A percentile compares a stretch with the other conserved stretches of the same genome.
Conservation (phyloP, 2,329 filamentous ascomycete species). For the Botrytis elliptica region DNA sequence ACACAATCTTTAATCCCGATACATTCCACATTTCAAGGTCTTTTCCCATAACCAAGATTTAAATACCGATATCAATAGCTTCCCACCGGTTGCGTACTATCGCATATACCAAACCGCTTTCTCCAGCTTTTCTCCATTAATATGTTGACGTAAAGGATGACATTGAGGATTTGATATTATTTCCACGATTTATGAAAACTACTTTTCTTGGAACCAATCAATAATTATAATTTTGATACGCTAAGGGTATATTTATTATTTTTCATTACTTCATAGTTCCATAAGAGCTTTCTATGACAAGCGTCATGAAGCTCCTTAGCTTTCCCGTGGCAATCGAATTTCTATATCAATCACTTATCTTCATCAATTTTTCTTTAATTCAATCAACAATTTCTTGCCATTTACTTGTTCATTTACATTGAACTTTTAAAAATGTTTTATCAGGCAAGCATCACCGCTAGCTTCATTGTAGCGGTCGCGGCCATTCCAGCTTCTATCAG, state of each 20-base stretch:
- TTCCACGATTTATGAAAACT: background rate
- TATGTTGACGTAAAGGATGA: constrained; percentile 3
- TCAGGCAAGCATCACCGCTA: constrained; percentile 8
- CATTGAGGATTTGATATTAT: background rate
- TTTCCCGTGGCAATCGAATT: background rate
- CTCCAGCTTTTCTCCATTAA: background rate
- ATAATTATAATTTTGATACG: background rate
- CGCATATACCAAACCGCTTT: background rate
- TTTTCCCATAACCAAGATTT: background rate
- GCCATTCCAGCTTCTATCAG: constrained; percentile 5
- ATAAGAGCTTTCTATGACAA: background rate
- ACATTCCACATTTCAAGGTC: background rate
- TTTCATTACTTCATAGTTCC: constrained; percentile 21
- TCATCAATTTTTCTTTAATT: background rate
- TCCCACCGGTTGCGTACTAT: background rate
- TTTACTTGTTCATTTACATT: background rate
- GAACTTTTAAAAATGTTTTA: constrained; percentile 15
- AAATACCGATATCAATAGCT: background rate
- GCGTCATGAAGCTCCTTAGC: constrained; percentile 11
- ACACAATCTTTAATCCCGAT: background rate
- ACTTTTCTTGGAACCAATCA: background rate
- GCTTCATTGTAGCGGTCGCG: background rate
- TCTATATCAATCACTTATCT: constrained; percentile 11
- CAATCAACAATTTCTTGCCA: background rate
- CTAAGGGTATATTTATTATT: background rate